phyloP scores from a whole-genome alignment of 31 red algal species.

The Odonthalia washingtoniensis region DNA sequence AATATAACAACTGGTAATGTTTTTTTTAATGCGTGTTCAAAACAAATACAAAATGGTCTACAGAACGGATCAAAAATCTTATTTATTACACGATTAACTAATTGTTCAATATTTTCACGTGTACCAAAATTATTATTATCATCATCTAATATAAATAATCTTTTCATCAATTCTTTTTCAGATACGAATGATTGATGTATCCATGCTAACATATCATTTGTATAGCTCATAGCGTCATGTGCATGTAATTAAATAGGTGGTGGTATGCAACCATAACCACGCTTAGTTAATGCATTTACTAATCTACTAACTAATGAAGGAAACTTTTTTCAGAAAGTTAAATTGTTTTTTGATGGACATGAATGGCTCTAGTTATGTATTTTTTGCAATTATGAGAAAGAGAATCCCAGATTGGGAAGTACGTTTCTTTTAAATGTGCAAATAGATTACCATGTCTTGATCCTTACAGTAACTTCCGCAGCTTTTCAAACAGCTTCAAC shows the following conservation, averaged over 20 bases:
- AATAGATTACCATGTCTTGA: too few relatives aligned
- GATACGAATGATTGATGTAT: conserved; percentile 90
- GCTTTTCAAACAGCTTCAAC: too few relatives aligned
- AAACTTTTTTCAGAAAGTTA: too few relatives aligned
- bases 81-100: conserved; percentile 72
- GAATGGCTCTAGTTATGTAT: too few relatives aligned
- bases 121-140: conserved; percentile 48
- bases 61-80: conserved; percentile 89
- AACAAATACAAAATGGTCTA: conserved; percentile 88
- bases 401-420: too few relatives aligned
- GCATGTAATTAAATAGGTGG: conserved; percentile 89
- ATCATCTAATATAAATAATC: conserved; percentile 66
- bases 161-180: conserved; percentile 81
- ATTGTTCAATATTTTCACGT: conserved; percentile 48
- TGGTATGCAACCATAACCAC: conserved; percentile 77
- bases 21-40: conserved; percentile 84
- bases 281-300: conserved; percentile 80
- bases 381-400: too few relatives aligned
- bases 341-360: too few relatives aligned
- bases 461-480: too few relatives aligned
- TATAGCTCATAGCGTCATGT: conserved; percentile 91
- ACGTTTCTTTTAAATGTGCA: too few relatives aligned
- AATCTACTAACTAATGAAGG: conserved; percentile 82
- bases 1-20: conserved; percentile 82
- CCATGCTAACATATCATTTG: conserved; percentile 98